Percentiles rank a stretch among this genome's conserved stretches.
Conservation (phyloP, 179 eudicot species). For the Beta corolliflora region DNA sequence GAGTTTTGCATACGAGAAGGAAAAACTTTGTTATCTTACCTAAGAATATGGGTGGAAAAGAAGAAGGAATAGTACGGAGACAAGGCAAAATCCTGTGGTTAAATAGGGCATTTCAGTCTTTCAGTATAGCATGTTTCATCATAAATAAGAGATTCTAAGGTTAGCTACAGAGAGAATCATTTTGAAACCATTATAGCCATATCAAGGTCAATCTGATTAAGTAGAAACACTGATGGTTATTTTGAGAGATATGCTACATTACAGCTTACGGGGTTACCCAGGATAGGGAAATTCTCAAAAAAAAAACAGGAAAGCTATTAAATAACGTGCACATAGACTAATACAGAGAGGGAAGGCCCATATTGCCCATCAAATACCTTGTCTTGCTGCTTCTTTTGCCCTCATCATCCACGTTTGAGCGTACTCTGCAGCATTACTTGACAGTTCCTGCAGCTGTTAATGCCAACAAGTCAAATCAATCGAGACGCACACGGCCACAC, state of each 20-base stretch:
- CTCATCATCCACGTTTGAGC: constrained; percentile 48
- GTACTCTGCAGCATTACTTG: constrained; percentile 45
- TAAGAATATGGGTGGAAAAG: neutral
- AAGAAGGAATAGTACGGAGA: neutral
- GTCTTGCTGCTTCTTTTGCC: constrained; percentile 51
- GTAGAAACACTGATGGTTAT: neutral
- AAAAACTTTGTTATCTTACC: no score
- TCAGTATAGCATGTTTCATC: no score
- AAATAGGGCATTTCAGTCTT: no score
- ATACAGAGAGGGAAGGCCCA: neutral
- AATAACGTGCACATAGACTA: neutral
- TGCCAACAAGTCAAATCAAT: constrained; percentile 22
- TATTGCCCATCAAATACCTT: constrained; percentile 31
- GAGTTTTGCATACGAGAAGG: neutral
- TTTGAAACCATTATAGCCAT: neutral
- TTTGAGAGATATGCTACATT: neutral
- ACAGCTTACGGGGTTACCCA: neutral
- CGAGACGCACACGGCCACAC: constrained; percentile 11
- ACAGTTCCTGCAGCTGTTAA: constrained; percentile 48
- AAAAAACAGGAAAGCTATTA: neutral
- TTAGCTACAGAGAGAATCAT: neutral
- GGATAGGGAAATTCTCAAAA: neutral
- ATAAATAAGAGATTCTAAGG: no score
- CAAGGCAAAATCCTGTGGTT: neutral
- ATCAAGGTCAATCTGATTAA: neutral